Evolutionary conservation across 495 filamentous ascomycete genomes (phyloP).

Genomic region (Thermothielavioides terrestris): DNA sequence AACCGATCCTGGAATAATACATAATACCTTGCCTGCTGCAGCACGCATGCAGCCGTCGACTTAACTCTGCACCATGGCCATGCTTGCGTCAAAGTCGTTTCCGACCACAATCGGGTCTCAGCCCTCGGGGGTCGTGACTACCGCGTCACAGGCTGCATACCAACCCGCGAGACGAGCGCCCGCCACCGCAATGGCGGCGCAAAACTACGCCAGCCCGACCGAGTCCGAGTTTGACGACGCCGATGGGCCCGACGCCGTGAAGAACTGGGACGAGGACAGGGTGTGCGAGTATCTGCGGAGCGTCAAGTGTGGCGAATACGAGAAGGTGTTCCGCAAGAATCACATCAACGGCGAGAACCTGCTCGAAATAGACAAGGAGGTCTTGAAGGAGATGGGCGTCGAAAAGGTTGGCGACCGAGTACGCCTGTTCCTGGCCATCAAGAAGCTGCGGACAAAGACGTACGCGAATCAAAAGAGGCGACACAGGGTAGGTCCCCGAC

Average conservation of each 20-base stretch:
- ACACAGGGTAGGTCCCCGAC: conserved; percentile 60
- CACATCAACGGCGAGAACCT: conserved; percentile 96
- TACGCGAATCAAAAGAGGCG: conserved; percentile 77
- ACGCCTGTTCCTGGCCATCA: conserved; percentile 86
- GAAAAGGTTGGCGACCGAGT: conserved; percentile 97
- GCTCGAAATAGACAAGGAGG: conserved; percentile 91
- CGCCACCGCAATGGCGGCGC: conserved; percentile 49
- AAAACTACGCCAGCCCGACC: conserved; percentile 74
- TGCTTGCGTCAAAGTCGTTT: conserved; percentile 83
- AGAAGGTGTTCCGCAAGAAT: conserved; percentile 81
- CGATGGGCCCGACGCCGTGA: conserved; percentile 45
- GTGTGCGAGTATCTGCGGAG: conserved; percentile 84
- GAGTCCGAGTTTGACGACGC: conserved; percentile 91
- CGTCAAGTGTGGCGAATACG: conserved; percentile 89
- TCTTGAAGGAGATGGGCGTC: conserved; percentile 95
- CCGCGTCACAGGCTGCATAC: conserved; percentile 46
- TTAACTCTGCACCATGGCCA: conserved; percentile 50
- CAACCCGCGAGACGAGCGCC: conserved; percentile 46
- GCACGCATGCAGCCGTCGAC: background rate
- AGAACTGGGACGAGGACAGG: conserved; percentile 81
- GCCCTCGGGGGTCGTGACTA: conserved; percentile 43
- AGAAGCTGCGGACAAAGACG: conserved; percentile 78
- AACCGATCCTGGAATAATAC: too few relatives aligned
- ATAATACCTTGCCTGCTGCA: background rate
- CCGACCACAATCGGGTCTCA: conserved; percentile 52